phyloP scores from a whole-genome alignment of 768 basidiomycete species.

The Suillus spraguei region DNA sequence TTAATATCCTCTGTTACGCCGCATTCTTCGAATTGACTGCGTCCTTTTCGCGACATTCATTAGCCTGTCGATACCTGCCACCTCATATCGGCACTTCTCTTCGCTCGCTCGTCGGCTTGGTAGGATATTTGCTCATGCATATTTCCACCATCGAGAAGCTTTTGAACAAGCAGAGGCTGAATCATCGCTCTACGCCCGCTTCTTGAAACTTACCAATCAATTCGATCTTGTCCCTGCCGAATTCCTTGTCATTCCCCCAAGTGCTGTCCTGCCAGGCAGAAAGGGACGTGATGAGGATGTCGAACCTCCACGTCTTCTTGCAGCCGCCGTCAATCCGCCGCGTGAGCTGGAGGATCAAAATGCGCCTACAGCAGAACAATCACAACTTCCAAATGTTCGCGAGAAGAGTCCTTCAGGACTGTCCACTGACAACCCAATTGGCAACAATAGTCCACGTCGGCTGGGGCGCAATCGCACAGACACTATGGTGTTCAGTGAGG shows the following conservation, averaged over 20 bases:
- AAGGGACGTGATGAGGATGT: constrained; percentile 32
- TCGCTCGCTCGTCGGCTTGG: constrained; percentile 90
- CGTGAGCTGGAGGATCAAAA: constrained; percentile 17
- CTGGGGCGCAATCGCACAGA: constrained; percentile 64
- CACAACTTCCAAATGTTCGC: constrained; percentile 14
- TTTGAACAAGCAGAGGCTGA: constrained; percentile 92
- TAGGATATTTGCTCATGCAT: constrained; percentile 95
- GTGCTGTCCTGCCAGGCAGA: constrained; percentile 34
- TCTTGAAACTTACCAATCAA: constrained; percentile 77
- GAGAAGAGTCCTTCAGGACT: constrained; percentile 29
- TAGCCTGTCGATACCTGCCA: constrained; percentile 79
- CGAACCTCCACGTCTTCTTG: constrained; percentile 42
- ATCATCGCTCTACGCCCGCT: constrained; percentile 87
- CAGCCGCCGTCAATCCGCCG: constrained; percentile 40
- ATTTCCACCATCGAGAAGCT: constrained; percentile 90
- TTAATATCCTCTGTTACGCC: constrained; percentile 22
- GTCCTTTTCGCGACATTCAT: constrained; percentile 6
- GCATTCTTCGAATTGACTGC: constrained; percentile 11
- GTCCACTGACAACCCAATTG: constrained; percentile 17
- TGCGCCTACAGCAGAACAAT: constrained; percentile 11
- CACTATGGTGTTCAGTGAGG: constrained; percentile 71
- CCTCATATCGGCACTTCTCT: constrained; percentile 86
- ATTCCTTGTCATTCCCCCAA: constrained; percentile 78
- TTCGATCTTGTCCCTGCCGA: constrained; percentile 83
- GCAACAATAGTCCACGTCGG: constrained; percentile 44